Evolutionary conservation across 2,329 filamentous ascomycete genomes (phyloP), one percentile per base, ranked within the genome.

Genomic region (Botryotinia globosa): DNA sequence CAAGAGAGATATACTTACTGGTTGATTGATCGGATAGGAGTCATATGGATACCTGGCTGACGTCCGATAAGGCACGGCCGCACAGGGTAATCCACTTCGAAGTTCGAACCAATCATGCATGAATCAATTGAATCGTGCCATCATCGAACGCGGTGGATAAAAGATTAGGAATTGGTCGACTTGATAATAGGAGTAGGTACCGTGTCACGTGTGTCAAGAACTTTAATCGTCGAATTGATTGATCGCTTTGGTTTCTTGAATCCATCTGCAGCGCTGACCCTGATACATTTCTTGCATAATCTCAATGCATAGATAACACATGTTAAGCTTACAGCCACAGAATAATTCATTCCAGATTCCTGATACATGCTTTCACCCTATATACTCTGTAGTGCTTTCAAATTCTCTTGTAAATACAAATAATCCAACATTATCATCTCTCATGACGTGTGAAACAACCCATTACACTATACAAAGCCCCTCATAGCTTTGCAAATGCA

Each of bases 401-500:
- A 39, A 39, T 22, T 54, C 18, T 16, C 7, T 39, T 54, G 16
- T 42, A 39, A 29, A 67, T 39, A 67, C 34, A 56, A 67, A 42
- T 2, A 54, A 39, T 42, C n/a, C 45, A 18, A 29, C 22, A 39
- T 25, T 20, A 34, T 32, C 44, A 32, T 59, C 20, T 14, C 9
- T 8, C 42, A 44, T 59, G 22, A 25, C 34, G 32, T 51, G 62
- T 14, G 12, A 56, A 32, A 25, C 18, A 7, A 10, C 37, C 39
- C 10, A 16, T 8, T 56, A 34, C 34, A 16, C 29, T n/a, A 59
- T 44, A 59, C 8, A 12, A 69, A 44, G n/a, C 12, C 62, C 39
- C 34, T 74, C 65, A 80, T 70, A 80, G 73, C 61, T 92, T 85
- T 32, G 92, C 89, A 83, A 93, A 93, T 16, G 90, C 93, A 74